Base-by-base conservation (phyloP, 352 stramenopile species). In the Globisporangium spinosum region DNA sequence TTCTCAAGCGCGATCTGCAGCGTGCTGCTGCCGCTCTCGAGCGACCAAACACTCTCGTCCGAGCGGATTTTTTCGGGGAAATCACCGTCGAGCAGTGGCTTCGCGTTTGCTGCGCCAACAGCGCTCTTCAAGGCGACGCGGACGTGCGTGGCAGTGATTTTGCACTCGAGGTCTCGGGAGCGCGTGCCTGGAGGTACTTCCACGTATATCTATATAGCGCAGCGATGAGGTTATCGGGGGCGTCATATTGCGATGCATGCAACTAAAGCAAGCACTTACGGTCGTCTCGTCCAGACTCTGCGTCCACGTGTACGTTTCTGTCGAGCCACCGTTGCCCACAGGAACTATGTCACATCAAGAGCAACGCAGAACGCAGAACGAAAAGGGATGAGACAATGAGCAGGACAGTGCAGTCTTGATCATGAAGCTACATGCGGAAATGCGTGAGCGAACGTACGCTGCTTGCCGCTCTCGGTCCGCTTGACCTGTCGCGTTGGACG, bases 1-100 rank as follows among this genome's bases (percentile, higher is more conserved):
- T 99, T 99, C 71, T 98, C 90, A 2, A 99, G 77, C 45, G 89
- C 98, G 17, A 99, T 77, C 27, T 90, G 79, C 35, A 96, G 68
- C 56, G 73, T 86, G 49, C 15, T 53, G 29, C 75, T 69, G 15
- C 77, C 81, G 65, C 67, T 80, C 43, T 96, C 87, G 25, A 99
- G 73, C 1, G 97, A 99, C 98, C 98, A 99, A 67, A 99, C 89
- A 63, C 93, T 98, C 73, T 99, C 97, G 72, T 99, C 97, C 3
- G 94, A 81, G 43, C 97, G 95, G n/a, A 99, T 91, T 53, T 91
- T 86, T 58, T 98, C 97, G 23, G 85, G 82, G 2, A 99, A 77
- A 0, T 93, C 74, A 56, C 91, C 97, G 68, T 99, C 78, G 20
- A 95, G 47, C 10, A 92, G 65, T 25, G 77, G 57, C 0, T 29